Evolutionary conservation across 495 filamentous ascomycete species (phyloP).

Genomic region (Hyaloscypha bicolor): DNA sequence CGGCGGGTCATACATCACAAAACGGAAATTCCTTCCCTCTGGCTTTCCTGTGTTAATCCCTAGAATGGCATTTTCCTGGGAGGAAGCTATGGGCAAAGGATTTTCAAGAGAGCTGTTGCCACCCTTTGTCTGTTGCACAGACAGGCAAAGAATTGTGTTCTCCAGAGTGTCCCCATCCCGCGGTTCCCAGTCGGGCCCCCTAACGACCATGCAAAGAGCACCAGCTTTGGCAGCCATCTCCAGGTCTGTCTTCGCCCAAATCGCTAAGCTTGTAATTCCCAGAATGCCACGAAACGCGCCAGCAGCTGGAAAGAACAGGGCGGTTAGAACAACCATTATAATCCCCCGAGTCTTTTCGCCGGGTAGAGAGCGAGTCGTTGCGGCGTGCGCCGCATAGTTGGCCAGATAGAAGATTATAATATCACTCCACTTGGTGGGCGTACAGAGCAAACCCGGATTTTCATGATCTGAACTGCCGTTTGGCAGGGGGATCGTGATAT

Average conservation of each 20-base stretch:
- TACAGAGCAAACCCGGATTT: background rate
- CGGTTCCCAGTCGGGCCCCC: background rate
- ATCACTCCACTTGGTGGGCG: background rate
- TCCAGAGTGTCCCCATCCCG: background rate
- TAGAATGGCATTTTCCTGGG: too few species aligned
- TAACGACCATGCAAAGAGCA: background rate
- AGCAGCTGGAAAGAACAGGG: background rate
- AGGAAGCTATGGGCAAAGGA: too few species aligned
- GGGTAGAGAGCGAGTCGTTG: background rate
- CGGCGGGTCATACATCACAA: too few species aligned
- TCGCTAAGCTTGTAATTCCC: background rate
- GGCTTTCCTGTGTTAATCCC: too few species aligned
- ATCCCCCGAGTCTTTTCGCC: background rate
- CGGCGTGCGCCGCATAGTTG: background rate
- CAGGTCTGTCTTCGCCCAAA: background rate
- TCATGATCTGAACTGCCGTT: background rate
- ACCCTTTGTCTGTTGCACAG: background rate
- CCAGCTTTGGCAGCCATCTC: background rate
- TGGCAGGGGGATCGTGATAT: background rate
- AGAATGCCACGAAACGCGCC: background rate
- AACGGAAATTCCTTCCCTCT: too few species aligned
- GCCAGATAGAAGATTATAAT: background rate
- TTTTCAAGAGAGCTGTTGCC: background rate
- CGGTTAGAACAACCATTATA: background rate
- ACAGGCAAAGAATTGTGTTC: background rate